Conservation (phyloP, 768 basidiomycete species). For the Lactarius evosmus region DNA sequence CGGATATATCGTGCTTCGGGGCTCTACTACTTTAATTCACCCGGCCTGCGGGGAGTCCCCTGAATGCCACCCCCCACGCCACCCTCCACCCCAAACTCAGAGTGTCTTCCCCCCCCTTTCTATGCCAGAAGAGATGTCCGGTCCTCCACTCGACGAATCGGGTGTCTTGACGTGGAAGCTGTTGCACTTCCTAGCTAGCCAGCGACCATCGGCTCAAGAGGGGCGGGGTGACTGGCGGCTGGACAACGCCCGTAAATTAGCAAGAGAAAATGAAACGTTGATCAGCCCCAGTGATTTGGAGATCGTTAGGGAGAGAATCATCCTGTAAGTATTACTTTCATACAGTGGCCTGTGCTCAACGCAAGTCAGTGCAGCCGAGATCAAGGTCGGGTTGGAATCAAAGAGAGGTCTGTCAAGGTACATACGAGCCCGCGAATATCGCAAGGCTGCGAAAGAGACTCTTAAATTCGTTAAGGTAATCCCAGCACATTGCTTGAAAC, state of each 20-base stretch:
- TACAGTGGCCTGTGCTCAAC: neutral
- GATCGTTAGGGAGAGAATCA: constrained; percentile 8
- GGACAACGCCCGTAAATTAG: constrained; percentile 7
- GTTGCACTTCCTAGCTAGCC: neutral
- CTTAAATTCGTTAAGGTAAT: constrained; percentile 1
- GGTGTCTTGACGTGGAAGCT: constrained; percentile 12
- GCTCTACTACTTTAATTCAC: neutral
- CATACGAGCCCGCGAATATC: constrained; percentile 11
- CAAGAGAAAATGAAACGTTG: neutral
- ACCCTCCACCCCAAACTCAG: neutral
- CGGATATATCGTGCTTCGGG: neutral
- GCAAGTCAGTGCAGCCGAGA: constrained; percentile 5
- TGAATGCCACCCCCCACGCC: neutral
- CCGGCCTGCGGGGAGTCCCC: neutral
- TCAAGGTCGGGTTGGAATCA: neutral
- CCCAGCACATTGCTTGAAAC: neutral
- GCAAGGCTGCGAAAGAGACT: constrained; percentile 3
- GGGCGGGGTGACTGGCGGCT: constrained; percentile 2
- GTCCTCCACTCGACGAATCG: constrained; percentile 5
- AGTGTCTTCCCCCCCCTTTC: neutral
- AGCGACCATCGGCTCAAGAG: neutral
- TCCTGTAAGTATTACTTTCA: neutral
- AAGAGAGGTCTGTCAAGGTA: constrained; percentile 7
- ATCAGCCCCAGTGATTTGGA: neutral
- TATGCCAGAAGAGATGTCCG: neutral